Percentiles rank a stretch among this genome's conserved stretches.
These are phyloP conservation scores for Rhodotorula sphaerocarpa DNA, from an alignment of 768 basidiomycete genomes.

Conservation along the genomic window DNA sequence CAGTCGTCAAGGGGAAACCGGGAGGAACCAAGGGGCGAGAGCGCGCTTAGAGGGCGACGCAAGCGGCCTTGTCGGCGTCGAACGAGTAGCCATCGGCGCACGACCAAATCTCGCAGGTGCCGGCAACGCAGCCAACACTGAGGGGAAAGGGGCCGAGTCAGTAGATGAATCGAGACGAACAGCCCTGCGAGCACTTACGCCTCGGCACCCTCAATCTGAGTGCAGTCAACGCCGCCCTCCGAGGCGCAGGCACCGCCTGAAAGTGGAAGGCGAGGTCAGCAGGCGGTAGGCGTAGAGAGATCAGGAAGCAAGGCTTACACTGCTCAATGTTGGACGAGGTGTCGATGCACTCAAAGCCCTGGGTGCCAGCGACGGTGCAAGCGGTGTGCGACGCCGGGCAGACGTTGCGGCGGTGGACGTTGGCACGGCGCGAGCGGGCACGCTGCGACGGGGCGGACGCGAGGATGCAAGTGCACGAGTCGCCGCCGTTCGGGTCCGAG, in stretches of 20 bases:
- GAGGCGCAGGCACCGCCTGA: conserved; percentile 27
- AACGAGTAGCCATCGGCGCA: conserved; percentile 20
- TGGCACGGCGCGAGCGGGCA: conserved; percentile 20
- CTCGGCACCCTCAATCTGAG: conserved; percentile 11
- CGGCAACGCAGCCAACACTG: conserved; percentile 10
- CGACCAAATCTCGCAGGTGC: conserved; percentile 12
- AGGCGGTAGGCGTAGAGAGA: too few species aligned
- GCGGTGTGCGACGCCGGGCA: conserved; percentile 23
- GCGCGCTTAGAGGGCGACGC: too few species aligned
- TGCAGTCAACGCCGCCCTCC: conserved; percentile 26
- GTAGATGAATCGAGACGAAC: too few species aligned
- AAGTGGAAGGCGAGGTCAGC: too few species aligned
- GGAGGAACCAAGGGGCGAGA: too few species aligned
- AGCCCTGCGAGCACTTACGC: conserved; percentile 3
- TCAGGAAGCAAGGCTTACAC: too few species aligned
- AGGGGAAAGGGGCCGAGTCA: too few species aligned
- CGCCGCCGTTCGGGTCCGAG: not conserved
- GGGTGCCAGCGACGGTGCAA: conserved; percentile 1
- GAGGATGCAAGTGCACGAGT: not conserved
- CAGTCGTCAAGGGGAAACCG: not conserved
- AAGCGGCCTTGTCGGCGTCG: conserved; percentile 1
- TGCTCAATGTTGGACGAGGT: conserved; percentile 12
- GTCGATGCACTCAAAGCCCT: conserved; percentile 21
- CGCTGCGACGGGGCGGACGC: conserved; percentile 3
- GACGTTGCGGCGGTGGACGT: not conserved